These are phyloP conservation scores for Colletotrichum coccodes DNA, from an alignment of 2,329 filamentous ascomycete genomes.

Conservation along the genomic window DNA sequence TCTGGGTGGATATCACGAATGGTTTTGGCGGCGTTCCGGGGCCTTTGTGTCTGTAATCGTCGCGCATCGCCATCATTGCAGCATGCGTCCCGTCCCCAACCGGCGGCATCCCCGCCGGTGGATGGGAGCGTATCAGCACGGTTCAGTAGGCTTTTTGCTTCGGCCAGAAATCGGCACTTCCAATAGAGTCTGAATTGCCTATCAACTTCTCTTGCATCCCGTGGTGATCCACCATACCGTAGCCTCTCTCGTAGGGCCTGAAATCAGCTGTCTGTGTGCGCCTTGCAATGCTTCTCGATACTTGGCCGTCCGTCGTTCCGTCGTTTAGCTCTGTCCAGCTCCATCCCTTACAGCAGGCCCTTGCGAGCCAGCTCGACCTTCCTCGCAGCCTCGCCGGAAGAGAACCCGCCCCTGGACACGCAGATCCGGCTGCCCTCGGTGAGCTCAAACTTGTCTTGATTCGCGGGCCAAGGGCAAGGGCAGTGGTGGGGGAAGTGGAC, in stretches of 20 bases:
- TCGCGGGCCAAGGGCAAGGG: slow-evolving; percentile 82
- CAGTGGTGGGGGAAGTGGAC: slow-evolving; percentile 98
- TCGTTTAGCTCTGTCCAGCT: neutral
- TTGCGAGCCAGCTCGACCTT: slow-evolving; percentile 86
- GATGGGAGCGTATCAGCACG: slow-evolving; percentile 23
- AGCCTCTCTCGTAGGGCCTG: neutral
- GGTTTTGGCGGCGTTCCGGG: slow-evolving; percentile 32
- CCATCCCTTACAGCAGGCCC: slow-evolving; percentile 68
- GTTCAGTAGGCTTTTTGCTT: slow-evolving; percentile 30
- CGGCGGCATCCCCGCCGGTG: neutral
- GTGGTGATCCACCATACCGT: neutral
- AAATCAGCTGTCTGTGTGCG: slow-evolving; percentile 3
- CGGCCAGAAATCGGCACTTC: slow-evolving; percentile 23
- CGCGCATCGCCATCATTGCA: slow-evolving; percentile 19
- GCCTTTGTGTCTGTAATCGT: slow-evolving; percentile 26
- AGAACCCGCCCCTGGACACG: slow-evolving; percentile 79
- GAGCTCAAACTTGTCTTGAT: slow-evolving; percentile 82
- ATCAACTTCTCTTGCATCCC: neutral
- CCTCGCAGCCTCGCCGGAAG: slow-evolving; percentile 74
- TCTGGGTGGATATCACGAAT: slow-evolving; percentile 33
- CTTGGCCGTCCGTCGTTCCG: neutral
- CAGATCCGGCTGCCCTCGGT: slow-evolving; percentile 79
- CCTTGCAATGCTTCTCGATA: neutral
- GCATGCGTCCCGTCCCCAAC: neutral
- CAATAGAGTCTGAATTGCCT: slow-evolving; percentile 29